Conservation (phyloP, 2,329 filamentous ascomycete species). For the Phialophora verrucosa region DNA sequence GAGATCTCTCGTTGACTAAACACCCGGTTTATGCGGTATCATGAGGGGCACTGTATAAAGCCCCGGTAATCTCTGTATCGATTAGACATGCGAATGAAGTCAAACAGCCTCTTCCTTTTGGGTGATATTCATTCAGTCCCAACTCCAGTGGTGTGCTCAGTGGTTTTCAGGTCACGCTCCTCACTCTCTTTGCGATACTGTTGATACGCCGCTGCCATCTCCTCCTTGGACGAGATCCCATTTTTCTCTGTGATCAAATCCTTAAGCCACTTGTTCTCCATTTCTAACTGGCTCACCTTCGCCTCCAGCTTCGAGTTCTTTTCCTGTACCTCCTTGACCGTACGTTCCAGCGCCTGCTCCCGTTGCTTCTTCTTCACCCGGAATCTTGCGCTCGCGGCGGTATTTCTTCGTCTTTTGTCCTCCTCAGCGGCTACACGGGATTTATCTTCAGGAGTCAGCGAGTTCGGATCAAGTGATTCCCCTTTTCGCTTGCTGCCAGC, state of each 20-base stretch:
- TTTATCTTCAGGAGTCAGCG: conserved; percentile 68
- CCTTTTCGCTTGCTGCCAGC: conserved; percentile 18
- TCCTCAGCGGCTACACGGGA: conserved; percentile 80
- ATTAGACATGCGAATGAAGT: conserved; percentile 10
- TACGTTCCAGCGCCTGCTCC: conserved; percentile 82
- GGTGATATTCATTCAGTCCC: conserved; percentile 37
- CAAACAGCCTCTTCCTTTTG: conserved; percentile 30
- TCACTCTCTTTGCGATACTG: conserved; percentile 48
- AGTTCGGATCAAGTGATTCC: conserved; percentile 20
- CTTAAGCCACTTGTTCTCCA: conserved; percentile 82
- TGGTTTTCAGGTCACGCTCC: conserved; percentile 37
- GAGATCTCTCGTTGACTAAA: conserved; percentile 1
- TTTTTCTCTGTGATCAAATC: conserved; percentile 83
- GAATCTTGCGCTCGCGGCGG: conserved; percentile 85
- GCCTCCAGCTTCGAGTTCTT: conserved; percentile 76
- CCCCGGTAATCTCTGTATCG: conserved; percentile 17
- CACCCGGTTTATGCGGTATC: conserved; percentile 35
- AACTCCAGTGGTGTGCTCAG: conserved; percentile 40
- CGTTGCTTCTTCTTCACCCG: conserved; percentile 96
- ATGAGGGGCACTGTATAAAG: conserved; percentile 14
- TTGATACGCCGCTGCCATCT: conserved; percentile 49
- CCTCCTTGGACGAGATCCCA: conserved; percentile 54
- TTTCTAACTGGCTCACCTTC: conserved; percentile 77
- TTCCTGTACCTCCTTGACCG: conserved; percentile 81
- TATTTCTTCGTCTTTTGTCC: conserved; percentile 88